Percentiles rank a stretch among this genome's conserved stretches.
Evolutionary conservation across 495 filamentous ascomycete genomes (phyloP).

Genomic region (Penicillium alfredii): DNA sequence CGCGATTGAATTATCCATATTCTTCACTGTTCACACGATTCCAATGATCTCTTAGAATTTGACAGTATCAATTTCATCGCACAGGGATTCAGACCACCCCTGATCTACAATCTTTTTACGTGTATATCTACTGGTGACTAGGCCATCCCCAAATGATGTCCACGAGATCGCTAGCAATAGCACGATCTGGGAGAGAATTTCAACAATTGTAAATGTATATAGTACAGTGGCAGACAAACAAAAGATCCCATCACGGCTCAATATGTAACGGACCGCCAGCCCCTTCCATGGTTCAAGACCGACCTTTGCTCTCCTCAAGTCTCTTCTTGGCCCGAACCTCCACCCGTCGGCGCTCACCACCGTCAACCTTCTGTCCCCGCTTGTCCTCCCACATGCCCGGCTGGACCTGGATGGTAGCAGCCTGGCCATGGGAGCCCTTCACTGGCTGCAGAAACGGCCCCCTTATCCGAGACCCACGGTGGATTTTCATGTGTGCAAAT

Average conservation of each 20-base stretch:
- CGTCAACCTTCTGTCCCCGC: constrained; percentile 87
- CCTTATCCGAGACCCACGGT: constrained; percentile 55
- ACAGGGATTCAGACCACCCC: constrained; percentile 9
- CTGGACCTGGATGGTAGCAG: constrained; percentile 58
- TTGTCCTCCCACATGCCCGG: constrained; percentile 86
- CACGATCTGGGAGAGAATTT: too few relatives aligned
- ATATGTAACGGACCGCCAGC: too few relatives aligned
- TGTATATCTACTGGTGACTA: neutral
- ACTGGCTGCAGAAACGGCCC: constrained; percentile 65
- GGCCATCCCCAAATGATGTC: too few relatives aligned
- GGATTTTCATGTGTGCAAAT: constrained; percentile 59
- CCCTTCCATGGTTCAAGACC: too few relatives aligned
- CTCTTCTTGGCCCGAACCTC: constrained; percentile 71
- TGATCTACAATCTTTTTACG: too few relatives aligned
- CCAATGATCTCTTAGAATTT: constrained; percentile 4
- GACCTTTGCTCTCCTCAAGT: constrained; percentile 45
- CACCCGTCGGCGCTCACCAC: constrained; percentile 83
- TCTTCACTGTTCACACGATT: neutral
- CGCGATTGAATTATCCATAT: neutral
- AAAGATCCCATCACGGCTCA: constrained; percentile 10
- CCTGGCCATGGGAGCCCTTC: constrained; percentile 54
- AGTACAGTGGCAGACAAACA: constrained; percentile 20
- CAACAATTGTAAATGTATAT: constrained; percentile 19
- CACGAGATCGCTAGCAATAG: too few relatives aligned
- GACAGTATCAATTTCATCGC: constrained; percentile 15